A percentile compares a stretch with the other conserved stretches of the same genome.
Conservation (phyloP, 2,329 filamentous ascomycete genomes). For the Diplodia mutila region DNA sequence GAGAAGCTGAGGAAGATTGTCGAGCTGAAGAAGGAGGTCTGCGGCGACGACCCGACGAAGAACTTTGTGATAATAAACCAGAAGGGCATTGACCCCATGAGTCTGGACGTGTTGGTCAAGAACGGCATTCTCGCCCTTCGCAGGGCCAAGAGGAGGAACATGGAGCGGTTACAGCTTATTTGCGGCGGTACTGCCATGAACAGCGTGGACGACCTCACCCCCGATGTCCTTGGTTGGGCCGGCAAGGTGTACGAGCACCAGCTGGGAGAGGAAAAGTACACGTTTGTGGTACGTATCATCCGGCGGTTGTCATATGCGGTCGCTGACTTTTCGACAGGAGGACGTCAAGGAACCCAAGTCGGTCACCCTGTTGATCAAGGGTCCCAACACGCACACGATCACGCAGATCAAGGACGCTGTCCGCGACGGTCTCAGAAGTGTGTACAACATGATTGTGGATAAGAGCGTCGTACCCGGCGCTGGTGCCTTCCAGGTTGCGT, state of each 20-base stretch:
- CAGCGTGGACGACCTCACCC: constrained; percentile 89
- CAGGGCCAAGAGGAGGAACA: constrained; percentile 96
- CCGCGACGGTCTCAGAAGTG: constrained; percentile 88
- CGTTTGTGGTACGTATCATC: constrained; percentile 67
- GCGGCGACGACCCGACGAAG: constrained; percentile 90
- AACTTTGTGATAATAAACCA: constrained; percentile 98
- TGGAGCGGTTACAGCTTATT: constrained; percentile 95
- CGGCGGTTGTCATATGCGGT: background rate
- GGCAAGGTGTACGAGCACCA: constrained; percentile 97
- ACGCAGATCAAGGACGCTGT: constrained; percentile 96
- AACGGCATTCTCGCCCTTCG: constrained; percentile 95
- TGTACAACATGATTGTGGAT: constrained; percentile 99
- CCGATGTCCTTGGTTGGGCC: constrained; percentile 91
- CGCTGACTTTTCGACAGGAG: constrained; percentile 55
- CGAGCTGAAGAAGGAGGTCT: constrained; percentile 96
- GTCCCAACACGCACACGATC: constrained; percentile 95
- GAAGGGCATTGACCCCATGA: constrained; percentile 97
- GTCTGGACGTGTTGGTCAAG: constrained; percentile 94
- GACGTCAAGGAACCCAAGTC: constrained; percentile 99
- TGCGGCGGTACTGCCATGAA: constrained; percentile 93
- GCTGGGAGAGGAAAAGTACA: constrained; percentile 98
- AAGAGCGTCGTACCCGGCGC: constrained; percentile 91
- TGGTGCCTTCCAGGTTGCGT: constrained; percentile 95
- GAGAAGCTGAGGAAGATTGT: constrained; percentile 97
- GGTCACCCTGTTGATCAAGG: constrained; percentile 96